Evolutionary conservation across 75 land plant genomes (phyloP).

Genomic region (Isoetes taiwanensis): DNA sequence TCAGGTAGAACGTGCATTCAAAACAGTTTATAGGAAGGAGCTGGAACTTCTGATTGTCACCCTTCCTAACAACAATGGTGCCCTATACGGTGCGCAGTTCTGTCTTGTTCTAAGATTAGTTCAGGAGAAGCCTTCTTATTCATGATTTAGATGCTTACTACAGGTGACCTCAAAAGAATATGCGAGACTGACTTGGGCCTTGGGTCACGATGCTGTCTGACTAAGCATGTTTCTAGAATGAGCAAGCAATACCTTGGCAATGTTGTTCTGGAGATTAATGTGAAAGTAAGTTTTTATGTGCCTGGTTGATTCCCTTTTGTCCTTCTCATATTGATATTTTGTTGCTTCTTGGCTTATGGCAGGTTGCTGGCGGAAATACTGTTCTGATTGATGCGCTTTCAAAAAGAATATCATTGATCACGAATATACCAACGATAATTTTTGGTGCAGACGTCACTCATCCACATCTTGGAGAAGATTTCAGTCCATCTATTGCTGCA

Average conservation of each 20-base stretch:
- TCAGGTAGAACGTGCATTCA: too few species aligned
- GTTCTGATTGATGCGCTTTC: constrained; percentile 1
- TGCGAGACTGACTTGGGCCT: constrained; percentile 92
- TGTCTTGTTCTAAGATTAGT: too few species aligned
- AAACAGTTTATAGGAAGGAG: too few species aligned
- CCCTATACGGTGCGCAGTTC: too few species aligned
- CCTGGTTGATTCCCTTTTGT: neutral
- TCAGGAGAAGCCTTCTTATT: too few species aligned
- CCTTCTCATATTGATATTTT: too few species aligned
- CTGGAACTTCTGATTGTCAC: too few species aligned
- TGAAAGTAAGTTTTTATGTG: constrained; percentile 70
- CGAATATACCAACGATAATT: constrained; percentile 1
- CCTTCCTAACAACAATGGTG: too few species aligned
- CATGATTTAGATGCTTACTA: too few species aligned
- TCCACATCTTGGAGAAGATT: constrained; percentile 9
- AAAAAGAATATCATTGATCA: neutral
- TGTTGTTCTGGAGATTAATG: constrained; percentile 84
- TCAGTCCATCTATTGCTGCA: constrained; percentile 3
- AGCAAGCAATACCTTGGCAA: constrained; percentile 87
- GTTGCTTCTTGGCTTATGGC: too few species aligned
- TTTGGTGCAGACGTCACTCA: constrained; percentile 6
- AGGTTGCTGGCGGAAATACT: constrained; percentile 5
- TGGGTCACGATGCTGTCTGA: constrained; percentile 80
- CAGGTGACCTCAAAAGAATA: constrained; percentile 85
- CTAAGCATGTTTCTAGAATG: constrained; percentile 75